These are phyloP conservation scores for Apiospora sp. DNA, from an alignment of 2,329 filamentous ascomycete genomes.

Conservation along the genomic window DNA sequence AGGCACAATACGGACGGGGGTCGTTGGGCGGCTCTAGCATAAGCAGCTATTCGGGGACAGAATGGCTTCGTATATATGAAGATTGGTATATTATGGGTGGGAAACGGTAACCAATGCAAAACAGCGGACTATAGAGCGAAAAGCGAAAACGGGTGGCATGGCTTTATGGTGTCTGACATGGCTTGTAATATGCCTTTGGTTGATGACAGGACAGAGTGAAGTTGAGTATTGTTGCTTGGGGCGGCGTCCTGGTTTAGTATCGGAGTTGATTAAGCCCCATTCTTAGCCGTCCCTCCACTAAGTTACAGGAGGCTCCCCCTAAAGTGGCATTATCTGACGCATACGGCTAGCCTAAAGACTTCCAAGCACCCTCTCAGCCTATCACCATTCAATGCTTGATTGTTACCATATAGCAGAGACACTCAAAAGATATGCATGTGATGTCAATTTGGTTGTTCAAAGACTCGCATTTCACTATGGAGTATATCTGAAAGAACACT, in stretches of 20 bases:
- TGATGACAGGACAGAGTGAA: conserved; percentile 22
- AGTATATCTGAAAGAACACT: background rate
- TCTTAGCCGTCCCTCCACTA: conserved; percentile 24
- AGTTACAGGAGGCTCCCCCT: background rate
- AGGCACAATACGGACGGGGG: background rate
- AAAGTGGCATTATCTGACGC: conserved; percentile 4
- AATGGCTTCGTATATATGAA: conserved; percentile 6
- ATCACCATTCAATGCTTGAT: background rate
- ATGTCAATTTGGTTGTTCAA: conserved; percentile 1
- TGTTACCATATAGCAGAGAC: background rate
- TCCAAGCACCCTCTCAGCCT: too few species aligned
- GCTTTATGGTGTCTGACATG: conserved; percentile 11
- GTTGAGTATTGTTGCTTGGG: background rate
- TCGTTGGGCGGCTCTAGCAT: background rate
- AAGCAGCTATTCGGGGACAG: conserved; percentile 1
- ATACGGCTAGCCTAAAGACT: background rate
- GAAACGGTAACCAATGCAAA: background rate
- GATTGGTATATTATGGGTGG: background rate
- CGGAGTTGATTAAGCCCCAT: conserved; percentile 1
- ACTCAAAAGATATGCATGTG: background rate
- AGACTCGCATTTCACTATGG: conserved; percentile 12
- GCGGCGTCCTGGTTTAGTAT: background rate
- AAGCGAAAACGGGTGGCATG: background rate
- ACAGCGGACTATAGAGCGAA: background rate
- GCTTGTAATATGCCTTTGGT: background rate